Evolutionary conservation across 1,284 basidiomycete genomes (phyloP).

Genomic region (Retiboletus flavoniger): DNA sequence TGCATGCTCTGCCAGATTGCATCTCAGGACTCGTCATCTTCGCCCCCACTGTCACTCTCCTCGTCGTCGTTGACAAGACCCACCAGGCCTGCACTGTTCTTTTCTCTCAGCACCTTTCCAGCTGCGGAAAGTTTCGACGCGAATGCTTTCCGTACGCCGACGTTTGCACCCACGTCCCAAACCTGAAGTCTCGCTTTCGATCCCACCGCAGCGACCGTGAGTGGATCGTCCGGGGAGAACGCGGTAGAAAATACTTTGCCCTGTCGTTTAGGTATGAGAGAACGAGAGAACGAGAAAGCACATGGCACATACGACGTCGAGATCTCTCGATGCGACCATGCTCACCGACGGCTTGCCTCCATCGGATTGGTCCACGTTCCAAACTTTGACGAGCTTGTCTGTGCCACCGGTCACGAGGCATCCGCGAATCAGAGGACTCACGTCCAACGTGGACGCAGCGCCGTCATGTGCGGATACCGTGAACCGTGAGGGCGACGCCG

Average conservation of each 20-base stretch:
- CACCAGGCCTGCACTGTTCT: conserved; percentile 65
- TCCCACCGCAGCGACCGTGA: conserved; percentile 92
- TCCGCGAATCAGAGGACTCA: conserved; percentile 89
- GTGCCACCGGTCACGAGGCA: conserved; percentile 92
- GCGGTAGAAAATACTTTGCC: conserved; percentile 92
- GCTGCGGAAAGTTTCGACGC: conserved; percentile 68
- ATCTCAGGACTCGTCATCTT: conserved; percentile 31
- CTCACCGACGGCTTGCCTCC: conserved; percentile 77
- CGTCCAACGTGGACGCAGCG: conserved; percentile 88
- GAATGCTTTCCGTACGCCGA: conserved; percentile 78
- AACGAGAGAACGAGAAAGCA: background rate
- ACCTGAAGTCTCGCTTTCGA: conserved; percentile 91
- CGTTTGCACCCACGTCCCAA: conserved; percentile 87
- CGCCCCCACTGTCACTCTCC: conserved; percentile 56
- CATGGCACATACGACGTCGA: conserved; percentile 78
- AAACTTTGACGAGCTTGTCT: conserved; percentile 92
- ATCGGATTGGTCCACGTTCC: conserved; percentile 81
- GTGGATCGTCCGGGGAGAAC: conserved; percentile 93
- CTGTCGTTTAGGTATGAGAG: conserved; percentile 40
- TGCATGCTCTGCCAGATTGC: background rate
- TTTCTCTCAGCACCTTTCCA: conserved; percentile 66
- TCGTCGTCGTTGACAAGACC: conserved; percentile 70
- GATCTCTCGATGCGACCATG: conserved; percentile 84
- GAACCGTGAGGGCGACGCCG: conserved; percentile 72
- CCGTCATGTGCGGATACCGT: conserved; percentile 94